phyloP scores from a whole-genome alignment of 1,139 yeast species.

The Saccharomyces hybrid region DNA sequence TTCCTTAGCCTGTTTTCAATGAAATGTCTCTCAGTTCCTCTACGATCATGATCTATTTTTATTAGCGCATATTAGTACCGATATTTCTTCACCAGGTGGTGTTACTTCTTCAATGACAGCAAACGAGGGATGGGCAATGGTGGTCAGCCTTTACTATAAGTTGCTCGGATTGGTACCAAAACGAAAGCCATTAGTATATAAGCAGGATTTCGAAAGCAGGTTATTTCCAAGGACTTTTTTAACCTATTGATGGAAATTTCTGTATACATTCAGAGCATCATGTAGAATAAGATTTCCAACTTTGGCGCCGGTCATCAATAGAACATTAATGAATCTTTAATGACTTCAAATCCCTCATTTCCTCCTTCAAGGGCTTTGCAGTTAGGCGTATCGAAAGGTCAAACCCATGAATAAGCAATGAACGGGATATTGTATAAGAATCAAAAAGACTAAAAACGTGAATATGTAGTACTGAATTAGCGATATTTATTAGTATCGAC shows the following conservation, averaged over 20 bases:
- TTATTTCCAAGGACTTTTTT: background rate
- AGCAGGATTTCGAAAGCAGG: background rate
- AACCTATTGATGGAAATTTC: background rate
- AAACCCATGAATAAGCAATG: background rate
- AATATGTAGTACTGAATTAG: background rate
- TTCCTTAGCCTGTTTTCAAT: background rate
- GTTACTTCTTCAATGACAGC: background rate
- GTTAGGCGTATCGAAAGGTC: background rate
- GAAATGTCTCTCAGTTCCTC: background rate
- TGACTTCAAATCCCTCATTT: background rate
- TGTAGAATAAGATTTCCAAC: background rate
- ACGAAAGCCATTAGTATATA: background rate
- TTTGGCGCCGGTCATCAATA: background rate
- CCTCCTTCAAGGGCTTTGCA: background rate
- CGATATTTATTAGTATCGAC: background rate
- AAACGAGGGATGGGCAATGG: background rate
- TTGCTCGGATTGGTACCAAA: background rate
- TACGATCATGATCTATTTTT: background rate
- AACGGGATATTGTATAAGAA: background rate
- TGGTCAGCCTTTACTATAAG: background rate
- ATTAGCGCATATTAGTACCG: background rate
- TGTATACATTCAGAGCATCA: background rate
- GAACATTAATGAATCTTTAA: background rate
- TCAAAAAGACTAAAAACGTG: background rate
- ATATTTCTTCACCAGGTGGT: background rate